A percentile compares a stretch with the other conserved stretches of the same genome.
These are phyloP conservation scores for Monosporascus sp. DNA, from an alignment of 2,329 filamentous ascomycete genomes.

Conservation along the genomic window DNA sequence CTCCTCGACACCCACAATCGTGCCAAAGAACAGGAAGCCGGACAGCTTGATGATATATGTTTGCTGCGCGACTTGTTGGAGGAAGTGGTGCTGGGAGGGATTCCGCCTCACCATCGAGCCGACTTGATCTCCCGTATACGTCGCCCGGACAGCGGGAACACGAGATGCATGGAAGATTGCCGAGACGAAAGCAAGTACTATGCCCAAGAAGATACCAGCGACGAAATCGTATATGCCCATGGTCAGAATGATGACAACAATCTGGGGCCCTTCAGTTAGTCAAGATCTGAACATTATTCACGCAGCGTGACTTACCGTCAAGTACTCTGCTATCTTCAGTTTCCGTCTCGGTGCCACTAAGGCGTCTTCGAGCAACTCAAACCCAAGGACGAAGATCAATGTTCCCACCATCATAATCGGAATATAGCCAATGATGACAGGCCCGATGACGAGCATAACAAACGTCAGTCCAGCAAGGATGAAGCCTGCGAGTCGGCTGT, in stretches of 20 bases:
- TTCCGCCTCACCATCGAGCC: conserved; percentile 90
- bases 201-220: conserved; percentile 84
- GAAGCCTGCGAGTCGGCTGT: conserved; percentile 78
- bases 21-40: conserved; percentile 97
- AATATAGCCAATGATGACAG: conserved; percentile 85
- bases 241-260: conserved; percentile 82
- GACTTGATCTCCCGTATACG: conserved; percentile 84
- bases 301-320: conserved; percentile 57
- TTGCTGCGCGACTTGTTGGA: conserved; percentile 79
- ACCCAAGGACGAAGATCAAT: conserved; percentile 89
- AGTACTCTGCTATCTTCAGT: conserved; percentile 78
- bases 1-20: conserved; percentile 90
- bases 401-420: conserved; percentile 96
- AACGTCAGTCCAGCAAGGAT: conserved; percentile 77
- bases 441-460: conserved; percentile 78
- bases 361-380: conserved; percentile 85
- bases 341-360: conserved; percentile 85
- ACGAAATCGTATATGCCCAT: conserved; percentile 99
- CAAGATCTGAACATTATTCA: background rate
- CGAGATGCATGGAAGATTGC: conserved; percentile 88
- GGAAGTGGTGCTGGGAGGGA: conserved; percentile 79
- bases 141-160: conserved; percentile 81
- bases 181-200: conserved; percentile 83
- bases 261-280: conserved; percentile 35
- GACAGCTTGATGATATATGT: conserved; percentile 88